Evolutionary conservation across 352 stramenopile species (phyloP).

Genomic region (Globisporangium camurandrum): DNA sequence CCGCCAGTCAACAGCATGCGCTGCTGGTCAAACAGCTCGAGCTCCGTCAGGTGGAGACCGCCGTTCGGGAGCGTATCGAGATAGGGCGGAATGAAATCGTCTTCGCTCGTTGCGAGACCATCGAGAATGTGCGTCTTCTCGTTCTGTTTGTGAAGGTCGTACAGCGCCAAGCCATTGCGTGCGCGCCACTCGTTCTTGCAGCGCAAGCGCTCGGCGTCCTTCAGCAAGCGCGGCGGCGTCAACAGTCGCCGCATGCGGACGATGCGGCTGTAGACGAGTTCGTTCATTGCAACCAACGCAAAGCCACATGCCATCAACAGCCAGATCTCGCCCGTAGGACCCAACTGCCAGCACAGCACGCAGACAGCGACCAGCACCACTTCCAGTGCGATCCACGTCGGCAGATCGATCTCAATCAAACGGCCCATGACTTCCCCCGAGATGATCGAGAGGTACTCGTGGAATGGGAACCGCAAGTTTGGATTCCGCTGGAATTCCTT

Average conservation of each 20-base stretch:
- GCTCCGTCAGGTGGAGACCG: constrained; percentile 25
- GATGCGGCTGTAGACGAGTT: constrained; percentile 40
- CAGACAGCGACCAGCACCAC: constrained; percentile 39
- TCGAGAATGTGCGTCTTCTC: constrained; percentile 48
- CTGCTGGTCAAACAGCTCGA: constrained; percentile 33
- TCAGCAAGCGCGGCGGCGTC: constrained; percentile 41
- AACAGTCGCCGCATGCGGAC: constrained; percentile 40
- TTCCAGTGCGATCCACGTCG: constrained; percentile 60
- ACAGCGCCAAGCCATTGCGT: constrained; percentile 28
- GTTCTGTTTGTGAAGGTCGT: constrained; percentile 18
- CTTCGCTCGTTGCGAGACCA: constrained; percentile 12
- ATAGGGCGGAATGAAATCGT: constrained; percentile 46
- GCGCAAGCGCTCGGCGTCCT: constrained; percentile 55
- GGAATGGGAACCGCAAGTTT: constrained; percentile 56
- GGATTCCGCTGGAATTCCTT: constrained; percentile 61
- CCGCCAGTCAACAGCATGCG: constrained; percentile 30
- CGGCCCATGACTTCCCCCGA: constrained; percentile 65
- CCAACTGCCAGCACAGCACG: constrained; percentile 32
- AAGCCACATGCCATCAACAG: constrained; percentile 32
- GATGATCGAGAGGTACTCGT: constrained; percentile 74
- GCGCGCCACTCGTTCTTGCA: constrained; percentile 44
- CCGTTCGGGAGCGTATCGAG: constrained; percentile 30
- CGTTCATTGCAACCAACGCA: constrained; percentile 35
- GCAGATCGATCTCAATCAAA: constrained; percentile 64
- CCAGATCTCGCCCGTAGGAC: constrained; percentile 28